Conservation (phyloP, 768 basidiomycete genomes). For the Hypsizygus marmoreus region DNA sequence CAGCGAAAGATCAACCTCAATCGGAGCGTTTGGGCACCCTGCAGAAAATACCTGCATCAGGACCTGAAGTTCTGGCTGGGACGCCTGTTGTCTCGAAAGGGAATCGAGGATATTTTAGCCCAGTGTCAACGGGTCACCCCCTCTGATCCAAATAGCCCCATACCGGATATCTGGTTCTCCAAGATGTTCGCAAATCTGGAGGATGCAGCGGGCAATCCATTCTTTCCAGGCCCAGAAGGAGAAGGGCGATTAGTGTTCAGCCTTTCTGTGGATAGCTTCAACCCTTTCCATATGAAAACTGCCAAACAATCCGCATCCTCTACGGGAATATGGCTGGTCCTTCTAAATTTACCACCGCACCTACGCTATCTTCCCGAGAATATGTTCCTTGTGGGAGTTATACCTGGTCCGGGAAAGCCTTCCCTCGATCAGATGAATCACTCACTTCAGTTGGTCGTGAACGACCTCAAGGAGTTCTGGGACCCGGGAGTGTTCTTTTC, state of each 20-base stretch:
- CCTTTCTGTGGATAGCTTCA: constrained; percentile 26
- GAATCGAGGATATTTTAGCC: constrained; percentile 26
- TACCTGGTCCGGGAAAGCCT: constrained; percentile 42
- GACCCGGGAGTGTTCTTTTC: no score
- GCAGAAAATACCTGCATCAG: constrained; percentile 22
- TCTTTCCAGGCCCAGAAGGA: constrained; percentile 15
- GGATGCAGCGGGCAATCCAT: constrained; percentile 20
- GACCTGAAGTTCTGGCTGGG: constrained; percentile 25
- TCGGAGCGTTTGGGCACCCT: constrained; percentile 5
- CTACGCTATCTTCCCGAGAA: constrained; percentile 38
- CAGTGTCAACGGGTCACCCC: constrained; percentile 2
- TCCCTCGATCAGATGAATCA: constrained; percentile 34
- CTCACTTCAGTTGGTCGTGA: constrained; percentile 32
- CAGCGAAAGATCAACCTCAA: not conserved
- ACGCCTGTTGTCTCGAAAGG: constrained; percentile 22
- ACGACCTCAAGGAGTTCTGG: constrained; percentile 37
- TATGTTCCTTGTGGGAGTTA: constrained; percentile 42
- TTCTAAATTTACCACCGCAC: constrained; percentile 37
- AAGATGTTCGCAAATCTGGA: constrained; percentile 16
- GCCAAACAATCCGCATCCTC: constrained; percentile 24
- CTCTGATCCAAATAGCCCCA: not conserved
- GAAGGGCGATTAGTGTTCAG: constrained; percentile 26
- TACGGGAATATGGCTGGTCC: constrained; percentile 27
- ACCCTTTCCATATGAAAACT: constrained; percentile 24
- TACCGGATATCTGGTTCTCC: constrained; percentile 23